A percentile compares a stretch with the other conserved stretches of the same genome.
Conservation (phyloP, 2,329 filamentous ascomycete species). For the Paecilomyces sp. region DNA sequence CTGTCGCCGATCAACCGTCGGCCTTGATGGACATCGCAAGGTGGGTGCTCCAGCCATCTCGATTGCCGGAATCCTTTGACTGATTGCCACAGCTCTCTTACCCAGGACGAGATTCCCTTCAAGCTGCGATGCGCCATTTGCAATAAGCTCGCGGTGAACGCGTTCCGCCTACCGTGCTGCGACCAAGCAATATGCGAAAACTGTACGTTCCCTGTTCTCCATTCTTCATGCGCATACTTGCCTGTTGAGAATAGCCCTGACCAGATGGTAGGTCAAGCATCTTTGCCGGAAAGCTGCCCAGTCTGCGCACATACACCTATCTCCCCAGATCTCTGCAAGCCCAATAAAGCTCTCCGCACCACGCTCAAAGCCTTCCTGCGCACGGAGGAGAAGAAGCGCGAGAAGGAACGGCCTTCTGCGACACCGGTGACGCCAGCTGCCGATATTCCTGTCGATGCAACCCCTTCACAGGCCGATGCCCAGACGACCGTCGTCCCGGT, state of each 20-base stretch:
- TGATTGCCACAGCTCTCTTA: constrained; percentile 54
- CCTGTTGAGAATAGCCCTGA: constrained; percentile 2
- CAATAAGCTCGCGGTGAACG: constrained; percentile 82
- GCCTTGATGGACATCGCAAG: constrained; percentile 37
- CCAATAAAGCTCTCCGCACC: constrained; percentile 83
- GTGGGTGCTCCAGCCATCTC: constrained; percentile 13
- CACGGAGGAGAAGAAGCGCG: constrained; percentile 83
- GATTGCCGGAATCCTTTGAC: not conserved
- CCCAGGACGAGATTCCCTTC: constrained; percentile 82
- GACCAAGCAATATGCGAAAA: constrained; percentile 88
- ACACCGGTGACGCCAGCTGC: constrained; percentile 24
- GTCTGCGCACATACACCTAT: constrained; percentile 90
- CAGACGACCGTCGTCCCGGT: constrained; percentile 11
- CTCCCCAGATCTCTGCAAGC: constrained; percentile 75
- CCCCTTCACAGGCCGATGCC: constrained; percentile 9
- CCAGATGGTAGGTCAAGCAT: constrained; percentile 57
- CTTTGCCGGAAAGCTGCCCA: constrained; percentile 72
- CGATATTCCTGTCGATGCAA: constrained; percentile 15
- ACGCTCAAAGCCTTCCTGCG: constrained; percentile 88
- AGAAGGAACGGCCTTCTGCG: constrained; percentile 46
- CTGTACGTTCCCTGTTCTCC: constrained; percentile 53
- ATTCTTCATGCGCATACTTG: constrained; percentile 1
- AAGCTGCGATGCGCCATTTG: constrained; percentile 94
- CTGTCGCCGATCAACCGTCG: constrained; percentile 31
- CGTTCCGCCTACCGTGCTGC: constrained; percentile 87